Conservation (phyloP, 2,329 filamentous ascomycete genomes). For the Fusarium domesticum region DNA sequence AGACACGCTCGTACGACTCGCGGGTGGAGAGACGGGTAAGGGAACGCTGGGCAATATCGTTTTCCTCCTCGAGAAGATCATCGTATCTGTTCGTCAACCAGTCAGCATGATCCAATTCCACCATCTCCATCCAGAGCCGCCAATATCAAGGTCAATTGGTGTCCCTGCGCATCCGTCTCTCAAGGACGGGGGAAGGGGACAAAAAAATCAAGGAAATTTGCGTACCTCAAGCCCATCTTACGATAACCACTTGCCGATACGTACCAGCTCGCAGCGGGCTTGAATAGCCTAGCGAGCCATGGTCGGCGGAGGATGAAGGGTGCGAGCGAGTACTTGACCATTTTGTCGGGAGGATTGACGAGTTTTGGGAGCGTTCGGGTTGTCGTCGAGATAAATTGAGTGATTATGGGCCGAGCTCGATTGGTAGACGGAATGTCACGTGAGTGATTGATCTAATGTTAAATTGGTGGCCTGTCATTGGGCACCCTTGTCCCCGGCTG, state of each 20-base stretch:
- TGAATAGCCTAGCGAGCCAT: slow-evolving; percentile 74
- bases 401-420: slow-evolving; percentile 33
- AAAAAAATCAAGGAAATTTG: slow-evolving; percentile 17
- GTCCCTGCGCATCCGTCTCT: slow-evolving; percentile 3
- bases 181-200: slow-evolving; percentile 1
- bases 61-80: slow-evolving; percentile 92
- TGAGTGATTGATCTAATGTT: too few species aligned
- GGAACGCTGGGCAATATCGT: slow-evolving; percentile 78
- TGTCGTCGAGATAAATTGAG: slow-evolving; percentile 35
- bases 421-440: slow-evolving; percentile 34
- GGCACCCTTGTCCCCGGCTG: too few species aligned
- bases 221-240: slow-evolving; percentile 84
- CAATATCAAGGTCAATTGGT: slow-evolving; percentile 20
- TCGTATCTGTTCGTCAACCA: slow-evolving; percentile 64
- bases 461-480: too few species aligned
- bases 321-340: slow-evolving; percentile 69
- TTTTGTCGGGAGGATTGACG: slow-evolving; percentile 31
- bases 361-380: slow-evolving; percentile 25
- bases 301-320: slow-evolving; percentile 79
- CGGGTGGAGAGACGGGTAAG: slow-evolving; percentile 86
- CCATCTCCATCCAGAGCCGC: background rate
- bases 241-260: slow-evolving; percentile 85
- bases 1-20: slow-evolving; percentile 94
- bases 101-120: slow-evolving; percentile 23
- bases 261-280: slow-evolving; percentile 87